phyloP scores from a whole-genome alignment of 352 stramenopile genomes.

The Thalassiosira mediterranea region DNA sequence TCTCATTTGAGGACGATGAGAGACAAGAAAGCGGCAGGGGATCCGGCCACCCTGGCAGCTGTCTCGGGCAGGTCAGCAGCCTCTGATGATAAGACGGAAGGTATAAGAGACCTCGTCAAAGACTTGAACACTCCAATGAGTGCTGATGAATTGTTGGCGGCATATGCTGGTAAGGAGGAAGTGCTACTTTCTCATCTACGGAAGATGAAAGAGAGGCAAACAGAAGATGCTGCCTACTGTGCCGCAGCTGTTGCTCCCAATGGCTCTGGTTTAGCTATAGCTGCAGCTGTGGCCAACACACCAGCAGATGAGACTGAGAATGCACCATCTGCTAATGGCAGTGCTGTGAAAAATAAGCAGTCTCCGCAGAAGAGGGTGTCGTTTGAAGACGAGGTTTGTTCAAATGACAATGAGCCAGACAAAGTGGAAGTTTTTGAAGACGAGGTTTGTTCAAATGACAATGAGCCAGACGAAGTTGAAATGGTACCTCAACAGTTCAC shows the following conservation, averaged over 20 bases:
- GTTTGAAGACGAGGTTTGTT: too few relatives aligned
- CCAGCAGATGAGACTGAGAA: too few relatives aligned
- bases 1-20: constrained; percentile 17
- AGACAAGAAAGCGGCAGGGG: background rate
- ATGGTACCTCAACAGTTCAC: too few relatives aligned
- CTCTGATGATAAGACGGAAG: constrained; percentile 9
- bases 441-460: too few relatives aligned
- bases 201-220: constrained; percentile 4
- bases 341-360: too few relatives aligned
- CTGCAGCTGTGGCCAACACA: too few relatives aligned
- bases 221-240: background rate
- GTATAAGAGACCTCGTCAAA: constrained; percentile 8
- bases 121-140: constrained; percentile 8
- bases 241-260: background rate
- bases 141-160: constrained; percentile 25
- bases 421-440: too few relatives aligned
- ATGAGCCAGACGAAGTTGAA: too few relatives aligned
- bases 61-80: background rate
- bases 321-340: too few relatives aligned
- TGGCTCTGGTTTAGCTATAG: too few relatives aligned
- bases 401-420: too few relatives aligned
- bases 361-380: too few relatives aligned
- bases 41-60: background rate
- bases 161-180: constrained; percentile 36
- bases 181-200: constrained; percentile 13